These are phyloP conservation scores for Scutellaria galericulata DNA, from an alignment of 257 asterid species.

Conservation along the genomic window DNA sequence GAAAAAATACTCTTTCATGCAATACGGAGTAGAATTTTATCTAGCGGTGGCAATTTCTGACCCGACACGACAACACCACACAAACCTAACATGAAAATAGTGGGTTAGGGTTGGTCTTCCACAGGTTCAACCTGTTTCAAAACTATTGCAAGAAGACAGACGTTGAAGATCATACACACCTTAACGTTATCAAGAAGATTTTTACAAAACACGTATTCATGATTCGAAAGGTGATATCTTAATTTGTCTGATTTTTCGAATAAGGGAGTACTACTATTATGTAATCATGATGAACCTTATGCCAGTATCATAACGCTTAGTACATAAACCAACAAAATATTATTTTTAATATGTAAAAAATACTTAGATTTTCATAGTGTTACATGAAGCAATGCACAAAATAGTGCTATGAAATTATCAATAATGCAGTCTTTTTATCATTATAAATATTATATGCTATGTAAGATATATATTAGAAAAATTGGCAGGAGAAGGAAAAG, in stretches of 20 bases:
- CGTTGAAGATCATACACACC: too few species aligned
- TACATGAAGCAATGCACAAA: background rate
- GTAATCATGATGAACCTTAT: background rate
- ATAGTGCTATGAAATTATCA: conserved; percentile 1
- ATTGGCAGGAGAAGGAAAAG: background rate
- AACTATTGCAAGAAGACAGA: too few species aligned
- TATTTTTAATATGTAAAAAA: background rate
- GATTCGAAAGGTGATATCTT: too few species aligned
- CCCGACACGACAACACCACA: too few species aligned
- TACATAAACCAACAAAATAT: background rate
- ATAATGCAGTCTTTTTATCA: background rate
- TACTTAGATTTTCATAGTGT: background rate
- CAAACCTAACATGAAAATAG: too few species aligned
- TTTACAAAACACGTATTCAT: too few species aligned
- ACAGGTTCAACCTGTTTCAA: too few species aligned
- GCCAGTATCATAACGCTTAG: too few species aligned
- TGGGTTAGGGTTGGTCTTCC: too few species aligned
- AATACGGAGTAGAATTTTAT: background rate
- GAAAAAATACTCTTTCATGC: background rate
- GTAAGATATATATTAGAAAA: background rate
- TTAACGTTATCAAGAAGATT: too few species aligned
- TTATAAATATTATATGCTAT: background rate
- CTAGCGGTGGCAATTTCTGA: too few species aligned
- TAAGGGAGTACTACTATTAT: background rate
- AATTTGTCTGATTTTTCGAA: too few species aligned